Conservation (phyloP, 192 early-diverging fungal species). For the Dissophora globulifera region DNA sequence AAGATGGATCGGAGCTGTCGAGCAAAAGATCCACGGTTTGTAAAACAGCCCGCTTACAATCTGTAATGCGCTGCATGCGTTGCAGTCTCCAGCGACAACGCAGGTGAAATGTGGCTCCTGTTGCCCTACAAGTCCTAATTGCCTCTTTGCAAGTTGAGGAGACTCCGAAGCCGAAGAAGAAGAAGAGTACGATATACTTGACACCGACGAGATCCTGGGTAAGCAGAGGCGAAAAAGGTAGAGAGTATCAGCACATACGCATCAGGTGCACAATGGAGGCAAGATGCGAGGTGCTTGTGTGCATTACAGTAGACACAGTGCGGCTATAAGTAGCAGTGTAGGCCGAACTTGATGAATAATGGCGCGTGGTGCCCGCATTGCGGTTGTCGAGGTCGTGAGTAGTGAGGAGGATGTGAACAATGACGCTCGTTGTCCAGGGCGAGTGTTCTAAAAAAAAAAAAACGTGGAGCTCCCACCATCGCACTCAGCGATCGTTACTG, state of each 20-base stretch:
- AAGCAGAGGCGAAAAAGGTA: neutral
- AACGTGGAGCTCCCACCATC: too few species aligned
- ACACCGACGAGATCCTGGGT: neutral
- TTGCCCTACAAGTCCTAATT: neutral
- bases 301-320: conserved; percentile 18
- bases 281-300: neutral
- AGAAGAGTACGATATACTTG: neutral
- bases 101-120: conserved; percentile 21
- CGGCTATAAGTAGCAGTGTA: neutral
- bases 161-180: neutral
- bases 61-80: conserved; percentile 26
- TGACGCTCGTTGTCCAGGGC: too few species aligned
- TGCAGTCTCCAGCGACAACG: conserved; percentile 28
- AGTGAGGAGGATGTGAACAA: neutral
- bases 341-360: neutral
- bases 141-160: conserved; percentile 8
- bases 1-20: too few species aligned
- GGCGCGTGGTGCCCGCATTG: neutral
- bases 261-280: neutral
- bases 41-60: conserved; percentile 35
- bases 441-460: too few species aligned
- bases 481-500: neutral
- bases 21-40: too few species aligned
- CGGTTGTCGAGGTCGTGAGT: neutral
- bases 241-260: neutral